phyloP scores from a whole-genome alignment of 208 protist species.

The Vickermania spadyakhi region DNA sequence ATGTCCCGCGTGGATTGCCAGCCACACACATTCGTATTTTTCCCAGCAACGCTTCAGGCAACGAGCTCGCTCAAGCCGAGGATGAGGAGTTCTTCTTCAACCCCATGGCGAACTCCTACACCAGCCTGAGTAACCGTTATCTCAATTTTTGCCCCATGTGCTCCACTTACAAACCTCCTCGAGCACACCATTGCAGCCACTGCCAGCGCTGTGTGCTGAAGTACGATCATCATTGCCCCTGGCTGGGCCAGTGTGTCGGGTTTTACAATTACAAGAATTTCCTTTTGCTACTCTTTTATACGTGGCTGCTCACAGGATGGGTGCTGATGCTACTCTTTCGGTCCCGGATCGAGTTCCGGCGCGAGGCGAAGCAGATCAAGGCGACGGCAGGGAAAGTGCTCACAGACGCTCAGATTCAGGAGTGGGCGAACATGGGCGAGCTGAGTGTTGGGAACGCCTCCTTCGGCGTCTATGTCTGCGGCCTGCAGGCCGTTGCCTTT shows the following conservation, averaged over 20 bases:
- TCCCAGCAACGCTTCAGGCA: background rate
- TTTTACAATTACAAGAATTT: slow-evolving; percentile 92
- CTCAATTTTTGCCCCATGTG: slow-evolving; percentile 78
- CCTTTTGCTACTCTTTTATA: slow-evolving; percentile 72
- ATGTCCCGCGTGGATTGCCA: background rate
- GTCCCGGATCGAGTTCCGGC: slow-evolving; percentile 6
- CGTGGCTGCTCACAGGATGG: slow-evolving; percentile 63
- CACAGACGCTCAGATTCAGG: background rate
- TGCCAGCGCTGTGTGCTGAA: slow-evolving; percentile 85
- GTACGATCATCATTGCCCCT: slow-evolving; percentile 93
- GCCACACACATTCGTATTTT: background rate
- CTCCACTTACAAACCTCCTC: slow-evolving; percentile 74
- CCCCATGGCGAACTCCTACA: slow-evolving; percentile 40
- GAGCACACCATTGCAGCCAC: slow-evolving; percentile 83
- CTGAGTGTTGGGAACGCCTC: slow-evolving; percentile 56
- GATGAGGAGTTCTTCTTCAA: slow-evolving; percentile 55
- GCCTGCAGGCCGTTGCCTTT: slow-evolving; percentile 49
- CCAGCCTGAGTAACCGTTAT: slow-evolving; percentile 43
- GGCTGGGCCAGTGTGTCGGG: slow-evolving; percentile 88
- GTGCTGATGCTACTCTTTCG: slow-evolving; percentile 36
- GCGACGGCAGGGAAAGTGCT: background rate
- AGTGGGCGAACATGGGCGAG: slow-evolving; percentile 20
- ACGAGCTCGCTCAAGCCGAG: background rate
- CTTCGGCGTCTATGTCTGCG: slow-evolving; percentile 73
- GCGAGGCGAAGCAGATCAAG: background rate